Evolutionary conservation across 805 yeast genomes (phyloP).

Genomic region (Pichia sporocuriosa): DNA sequence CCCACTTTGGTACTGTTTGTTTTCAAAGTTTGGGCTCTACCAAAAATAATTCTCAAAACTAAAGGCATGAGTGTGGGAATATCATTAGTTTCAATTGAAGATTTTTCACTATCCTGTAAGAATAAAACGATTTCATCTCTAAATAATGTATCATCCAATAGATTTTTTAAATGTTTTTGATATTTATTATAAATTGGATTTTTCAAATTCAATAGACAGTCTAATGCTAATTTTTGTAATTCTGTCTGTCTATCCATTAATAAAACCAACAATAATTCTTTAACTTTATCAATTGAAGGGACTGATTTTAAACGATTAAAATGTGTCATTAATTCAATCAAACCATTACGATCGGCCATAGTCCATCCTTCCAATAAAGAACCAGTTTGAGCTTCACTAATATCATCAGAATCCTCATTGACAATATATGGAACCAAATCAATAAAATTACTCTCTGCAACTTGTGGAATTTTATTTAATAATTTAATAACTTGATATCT

Average conservation of each 20-base stretch:
- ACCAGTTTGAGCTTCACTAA: slow-evolving; percentile 24
- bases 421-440: slow-evolving; percentile 54
- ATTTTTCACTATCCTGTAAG: slow-evolving; percentile 44
- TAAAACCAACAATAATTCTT: slow-evolving; percentile 43
- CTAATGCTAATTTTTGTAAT: slow-evolving; percentile 67
- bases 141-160: slow-evolving; percentile 77
- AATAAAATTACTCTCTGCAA: slow-evolving; percentile 61
- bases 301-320: slow-evolving; percentile 60
- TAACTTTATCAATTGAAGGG: slow-evolving; percentile 46
- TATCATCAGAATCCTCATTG: slow-evolving; percentile 30
- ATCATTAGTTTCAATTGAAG: slow-evolving; percentile 56
- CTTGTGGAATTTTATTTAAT: slow-evolving; percentile 48
- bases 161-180: slow-evolving; percentile 60
- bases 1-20: slow-evolving; percentile 67
- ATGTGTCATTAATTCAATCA: slow-evolving; percentile 55
- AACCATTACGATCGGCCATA: slow-evolving; percentile 43
- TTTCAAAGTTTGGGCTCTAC: slow-evolving; percentile 69
- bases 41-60: slow-evolving; percentile 72
- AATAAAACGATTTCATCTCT: slow-evolving; percentile 76
- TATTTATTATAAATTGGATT: slow-evolving; percentile 55
- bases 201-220: slow-evolving; percentile 60
- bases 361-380: slow-evolving; percentile 23
- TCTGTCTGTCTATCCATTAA: slow-evolving; percentile 55
- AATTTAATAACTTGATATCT: slow-evolving; percentile 54
- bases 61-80: slow-evolving; percentile 56